These are phyloP conservation scores for Inga leiocalycina DNA, from an alignment of 306 rosid genomes.

Conservation along the genomic window DNA sequence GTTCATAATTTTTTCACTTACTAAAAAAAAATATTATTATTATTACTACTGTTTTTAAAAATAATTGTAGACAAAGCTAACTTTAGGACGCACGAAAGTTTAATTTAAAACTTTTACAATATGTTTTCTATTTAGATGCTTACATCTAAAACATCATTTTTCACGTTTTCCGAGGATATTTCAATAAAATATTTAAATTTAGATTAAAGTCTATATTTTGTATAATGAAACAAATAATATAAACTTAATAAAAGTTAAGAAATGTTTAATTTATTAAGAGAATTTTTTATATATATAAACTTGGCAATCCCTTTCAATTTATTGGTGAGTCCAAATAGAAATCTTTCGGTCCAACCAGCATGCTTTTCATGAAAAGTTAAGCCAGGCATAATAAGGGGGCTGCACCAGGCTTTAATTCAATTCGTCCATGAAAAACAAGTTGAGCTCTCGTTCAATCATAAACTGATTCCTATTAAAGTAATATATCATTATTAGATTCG, in stretches of 20 bases:
- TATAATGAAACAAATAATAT: neutral
- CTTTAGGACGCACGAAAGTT: neutral
- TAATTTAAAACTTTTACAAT: too few species aligned
- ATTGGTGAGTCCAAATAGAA: neutral
- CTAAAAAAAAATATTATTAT: too few species aligned
- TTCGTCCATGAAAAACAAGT: neutral
- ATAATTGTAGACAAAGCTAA: neutral
- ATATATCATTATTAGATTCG: neutral
- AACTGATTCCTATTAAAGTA: neutral
- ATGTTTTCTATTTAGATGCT: neutral
- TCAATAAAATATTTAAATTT: too few species aligned
- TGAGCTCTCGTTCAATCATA: neutral
- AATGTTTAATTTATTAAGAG: neutral
- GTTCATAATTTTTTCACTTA: too few species aligned
- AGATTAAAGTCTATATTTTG: neutral
- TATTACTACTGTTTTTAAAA: too few species aligned
- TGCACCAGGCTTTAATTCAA: neutral
- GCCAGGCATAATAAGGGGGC: neutral
- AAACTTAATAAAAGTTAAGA: too few species aligned
- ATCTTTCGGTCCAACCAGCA: neutral
- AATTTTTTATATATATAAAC: neutral
- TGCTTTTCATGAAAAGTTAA: neutral
- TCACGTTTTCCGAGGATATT: neutral
- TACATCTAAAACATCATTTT: neutral
- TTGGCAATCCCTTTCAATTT: neutral